These are phyloP conservation scores for Westerdykella sp. DNA, from an alignment of 2,329 filamentous ascomycete species.

Conservation along the genomic window DNA sequence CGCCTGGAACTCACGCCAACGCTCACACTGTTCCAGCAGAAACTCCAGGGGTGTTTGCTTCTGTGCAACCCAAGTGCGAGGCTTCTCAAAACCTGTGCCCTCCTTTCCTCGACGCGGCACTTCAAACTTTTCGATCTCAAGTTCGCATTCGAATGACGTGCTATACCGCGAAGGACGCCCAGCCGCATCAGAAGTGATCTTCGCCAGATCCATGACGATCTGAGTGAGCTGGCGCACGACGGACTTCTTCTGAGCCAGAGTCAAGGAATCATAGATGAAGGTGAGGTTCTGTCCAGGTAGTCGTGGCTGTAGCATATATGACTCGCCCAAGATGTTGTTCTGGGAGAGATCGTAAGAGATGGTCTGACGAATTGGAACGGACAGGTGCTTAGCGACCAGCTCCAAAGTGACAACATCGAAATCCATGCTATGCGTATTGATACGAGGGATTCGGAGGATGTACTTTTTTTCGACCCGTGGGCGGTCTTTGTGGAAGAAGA, in stretches of 20 bases:
- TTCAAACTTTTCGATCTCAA: too few relatives aligned
- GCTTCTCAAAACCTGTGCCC: background rate
- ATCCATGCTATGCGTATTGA: background rate
- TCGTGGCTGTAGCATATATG: slow-evolving; percentile 11
- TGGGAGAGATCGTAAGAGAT: background rate
- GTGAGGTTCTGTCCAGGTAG: slow-evolving; percentile 4
- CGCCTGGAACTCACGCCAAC: slow-evolving; percentile 5
- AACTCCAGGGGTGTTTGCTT: slow-evolving; percentile 2
- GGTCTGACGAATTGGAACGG: slow-evolving; percentile 4
- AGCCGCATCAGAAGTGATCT: background rate
- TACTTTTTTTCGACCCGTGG: background rate
- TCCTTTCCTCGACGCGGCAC: background rate
- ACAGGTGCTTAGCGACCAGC: background rate
- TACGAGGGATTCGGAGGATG: slow-evolving; percentile 8
- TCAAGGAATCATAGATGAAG: slow-evolving; percentile 2
- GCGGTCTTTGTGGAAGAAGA: background rate
- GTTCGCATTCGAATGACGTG: too few relatives aligned
- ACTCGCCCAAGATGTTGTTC: background rate
- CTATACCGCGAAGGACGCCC: too few relatives aligned
- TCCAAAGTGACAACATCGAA: slow-evolving; percentile 4
- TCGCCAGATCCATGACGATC: background rate
- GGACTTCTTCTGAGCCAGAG: slow-evolving; percentile 5
- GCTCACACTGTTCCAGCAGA: slow-evolving; percentile 6
- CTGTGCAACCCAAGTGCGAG: background rate
- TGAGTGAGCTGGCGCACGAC: slow-evolving; percentile 1